Conservation (phyloP, 352 stramenopile species). For the Globisporangium megalacanthum region DNA sequence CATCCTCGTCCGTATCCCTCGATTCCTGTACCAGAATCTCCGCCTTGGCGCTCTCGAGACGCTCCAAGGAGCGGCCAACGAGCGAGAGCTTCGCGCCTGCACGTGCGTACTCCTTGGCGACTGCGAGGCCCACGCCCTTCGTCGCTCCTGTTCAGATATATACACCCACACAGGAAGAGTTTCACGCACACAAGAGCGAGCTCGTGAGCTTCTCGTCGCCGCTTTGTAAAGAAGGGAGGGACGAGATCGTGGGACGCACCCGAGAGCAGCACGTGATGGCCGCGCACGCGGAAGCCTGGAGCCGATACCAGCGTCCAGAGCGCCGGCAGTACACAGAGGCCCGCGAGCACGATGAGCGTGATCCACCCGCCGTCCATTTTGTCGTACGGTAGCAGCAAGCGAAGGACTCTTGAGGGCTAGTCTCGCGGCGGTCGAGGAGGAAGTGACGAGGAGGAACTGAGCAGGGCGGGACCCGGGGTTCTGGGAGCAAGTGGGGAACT, state of each 20-base stretch:
- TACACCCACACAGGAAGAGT: neutral
- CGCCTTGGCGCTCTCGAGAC: slow-evolving; percentile 4
- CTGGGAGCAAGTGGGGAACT: too few species aligned
- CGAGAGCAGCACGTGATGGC: slow-evolving; percentile 57
- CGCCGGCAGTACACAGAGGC: slow-evolving; percentile 31
- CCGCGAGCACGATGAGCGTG: slow-evolving; percentile 7
- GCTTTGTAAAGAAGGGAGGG: neutral
- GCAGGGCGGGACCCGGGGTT: too few species aligned
- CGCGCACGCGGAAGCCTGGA: slow-evolving; percentile 41
- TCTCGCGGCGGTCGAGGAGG: too few species aligned
- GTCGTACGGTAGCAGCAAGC: too few species aligned
- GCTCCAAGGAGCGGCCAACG: slow-evolving; percentile 5
- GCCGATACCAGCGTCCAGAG: slow-evolving; percentile 38
- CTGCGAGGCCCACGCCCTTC: slow-evolving; percentile 38
- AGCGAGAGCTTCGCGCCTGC: slow-evolving; percentile 34
- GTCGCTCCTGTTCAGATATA: slow-evolving; percentile 3
- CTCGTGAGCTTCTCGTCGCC: neutral
- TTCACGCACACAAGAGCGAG: neutral
- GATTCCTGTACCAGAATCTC: slow-evolving; percentile 4
- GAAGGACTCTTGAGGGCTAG: too few species aligned
- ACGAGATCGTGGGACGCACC: slow-evolving; percentile 13
- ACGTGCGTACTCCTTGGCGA: slow-evolving; percentile 54
- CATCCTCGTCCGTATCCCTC: too few species aligned
- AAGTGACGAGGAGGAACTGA: too few species aligned
- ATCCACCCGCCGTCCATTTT: neutral